Base-by-base conservation (phyloP, 495 filamentous ascomycete species). In the Xylaria intraflava region DNA sequence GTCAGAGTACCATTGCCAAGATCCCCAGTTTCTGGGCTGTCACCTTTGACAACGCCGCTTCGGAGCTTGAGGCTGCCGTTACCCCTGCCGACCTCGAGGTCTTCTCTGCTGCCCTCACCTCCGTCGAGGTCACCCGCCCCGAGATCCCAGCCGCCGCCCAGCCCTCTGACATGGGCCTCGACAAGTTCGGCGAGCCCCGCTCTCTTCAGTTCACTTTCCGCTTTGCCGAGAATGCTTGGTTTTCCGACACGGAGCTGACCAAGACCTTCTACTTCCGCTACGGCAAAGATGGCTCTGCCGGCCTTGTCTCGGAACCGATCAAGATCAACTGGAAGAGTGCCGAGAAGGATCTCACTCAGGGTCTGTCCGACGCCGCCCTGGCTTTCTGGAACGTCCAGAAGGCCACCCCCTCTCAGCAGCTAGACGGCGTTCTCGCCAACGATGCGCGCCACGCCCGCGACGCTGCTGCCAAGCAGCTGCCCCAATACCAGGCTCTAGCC, bases 1-100 rank as follows among this genome's bases (percentile, higher is more conserved):
- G 87, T 59, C 68, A 75, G 17, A 71, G 73, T 54, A 66, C 83
- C 54, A 76, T 83, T 59, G 67, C 71, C 48, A 64, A 72, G 51
- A 84, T 88, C 61, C 72, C 71, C n/a, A 78, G 83, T 66, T 90
- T 90, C 79, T 90, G 87, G 87, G 70, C 83, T 39, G 77, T 86
- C 45, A 83, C 88, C 31, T 73, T 90, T 64, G 80, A 86, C 52
- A 80, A 85, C 59, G 78, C 85, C 7, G 83, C 86, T 11, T 66
- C 70, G 22, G 80, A 87, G 41, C 77, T 89, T 57, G 86, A 88
- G 61, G 80, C 83, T 59, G 81, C 76, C 69, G 82, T 90, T 56
- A 78, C 80, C 29, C 76, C 83, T 38, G 71, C 76, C 35, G 87
- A 90, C 65, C 79, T 80, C 6, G 72, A 67, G 8, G 65, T 81